Conservation (phyloP, 1,139 yeast species). For the Pichia sp. region DNA sequence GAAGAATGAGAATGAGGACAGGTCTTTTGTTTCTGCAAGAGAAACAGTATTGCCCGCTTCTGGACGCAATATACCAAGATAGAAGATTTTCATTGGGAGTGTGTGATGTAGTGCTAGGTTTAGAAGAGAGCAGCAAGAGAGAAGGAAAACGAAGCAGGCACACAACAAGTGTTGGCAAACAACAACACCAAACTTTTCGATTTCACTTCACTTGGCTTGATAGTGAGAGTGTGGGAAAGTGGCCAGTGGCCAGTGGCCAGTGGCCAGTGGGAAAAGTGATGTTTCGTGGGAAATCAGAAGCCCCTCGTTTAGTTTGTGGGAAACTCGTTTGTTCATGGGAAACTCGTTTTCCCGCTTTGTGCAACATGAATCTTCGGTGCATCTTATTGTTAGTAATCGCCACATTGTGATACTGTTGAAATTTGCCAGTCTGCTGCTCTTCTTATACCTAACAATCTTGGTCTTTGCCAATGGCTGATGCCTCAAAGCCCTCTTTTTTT, state of each 20-base stretch:
- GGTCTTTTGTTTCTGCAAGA: conserved; percentile 73
- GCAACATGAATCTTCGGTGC: background rate
- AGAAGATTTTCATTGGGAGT: conserved; percentile 73
- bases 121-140: too few relatives aligned
- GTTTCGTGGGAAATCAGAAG: background rate
- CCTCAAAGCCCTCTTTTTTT: background rate
- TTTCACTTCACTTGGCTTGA: too few relatives aligned
- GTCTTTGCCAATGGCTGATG: background rate
- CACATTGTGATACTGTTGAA: too few relatives aligned
- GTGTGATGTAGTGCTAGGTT: background rate
- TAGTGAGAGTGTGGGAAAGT: too few relatives aligned
- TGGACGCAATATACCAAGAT: conserved; percentile 78
- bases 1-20: conserved; percentile 80
- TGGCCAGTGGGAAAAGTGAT: background rate
- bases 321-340: background rate
- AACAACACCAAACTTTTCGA: background rate
- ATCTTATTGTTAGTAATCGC: background rate
- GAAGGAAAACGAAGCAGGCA: too few relatives aligned
- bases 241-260: too few relatives aligned
- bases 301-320: background rate
- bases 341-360: background rate
- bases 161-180: background rate
- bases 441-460: background rate
- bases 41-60: conserved; percentile 54
- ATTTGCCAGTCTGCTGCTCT: background rate